Base-by-base conservation (phyloP, 257 asterid species). In the Apocynum venetum region DNA sequence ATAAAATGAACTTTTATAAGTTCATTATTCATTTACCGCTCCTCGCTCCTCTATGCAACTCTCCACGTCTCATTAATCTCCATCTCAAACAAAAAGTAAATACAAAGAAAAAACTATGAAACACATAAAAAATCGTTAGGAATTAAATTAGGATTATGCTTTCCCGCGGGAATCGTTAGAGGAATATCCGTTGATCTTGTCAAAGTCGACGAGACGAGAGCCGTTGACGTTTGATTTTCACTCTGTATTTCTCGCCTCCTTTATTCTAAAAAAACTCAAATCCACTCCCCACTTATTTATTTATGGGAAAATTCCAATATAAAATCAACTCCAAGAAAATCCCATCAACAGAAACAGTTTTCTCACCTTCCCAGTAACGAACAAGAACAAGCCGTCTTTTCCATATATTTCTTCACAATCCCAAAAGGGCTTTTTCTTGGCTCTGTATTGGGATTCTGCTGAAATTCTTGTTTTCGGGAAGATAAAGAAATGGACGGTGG, bases 401-500 rank as follows among this genome's bases (percentile, higher is more conserved):
- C 51, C 38, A 17, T 43, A 2, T 8, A 57, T 43, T 68, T 68
- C 73, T 68, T 68, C 73, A 43, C 47, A 68, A 68, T 68, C 73
- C 73, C 73, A 14, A 43, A 44, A 43, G 52, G 15, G 35, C 41
- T 57, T 56, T 40, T 56, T 35, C 38, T 55, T 68, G 46, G 38
- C 55, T 77, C 19, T 77, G 41, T 60, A 51, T 31, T 70, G 41
- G 77, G 79, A 20, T 68, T 47, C 31, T 80, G 70, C 40, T 40
- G 44, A 59, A 49, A n/a, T 67, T 41, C 10, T 74, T 75, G 25
- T 17, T 43, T 68, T 19, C 9, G 47, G 53, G 73, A 15, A 44
- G 25, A 47, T 64, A 76, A 25, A 46, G 44, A 74, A 73, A 93
- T 91, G 98, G 96, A 84, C 81, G 91, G 88, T 36, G 85, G 81